A percentile compares a stretch with the other conserved stretches of the same genome.
phyloP scores from a whole-genome alignment of 2,329 filamentous ascomycete species.

The Camillea tinctor region DNA sequence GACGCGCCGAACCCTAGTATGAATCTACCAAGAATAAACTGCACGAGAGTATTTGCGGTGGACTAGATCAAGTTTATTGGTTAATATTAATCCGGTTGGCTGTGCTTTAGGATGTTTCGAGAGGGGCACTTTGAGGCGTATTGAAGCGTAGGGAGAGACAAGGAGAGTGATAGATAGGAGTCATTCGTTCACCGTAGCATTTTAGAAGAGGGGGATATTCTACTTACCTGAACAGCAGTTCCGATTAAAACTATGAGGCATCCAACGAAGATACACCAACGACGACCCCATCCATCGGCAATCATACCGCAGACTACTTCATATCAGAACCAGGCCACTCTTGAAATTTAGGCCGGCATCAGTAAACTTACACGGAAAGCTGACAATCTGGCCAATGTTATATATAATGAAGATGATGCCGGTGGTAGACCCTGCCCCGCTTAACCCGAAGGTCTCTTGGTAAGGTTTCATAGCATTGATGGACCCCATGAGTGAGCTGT shows the following conservation, averaged over 20 bases:
- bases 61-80: conserved; percentile 7
- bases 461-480: conserved; percentile 54
- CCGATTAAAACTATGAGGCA: conserved; percentile 51
- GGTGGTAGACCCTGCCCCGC: conserved; percentile 45
- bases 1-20: conserved; percentile 57
- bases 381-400: conserved; percentile 49
- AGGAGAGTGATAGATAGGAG: background rate
- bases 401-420: conserved; percentile 49
- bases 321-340: background rate
- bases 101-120: background rate
- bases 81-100: background rate
- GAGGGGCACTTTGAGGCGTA: no score
- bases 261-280: conserved; percentile 56
- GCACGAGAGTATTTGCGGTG: conserved; percentile 42
- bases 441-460: conserved; percentile 48
- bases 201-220: background rate
- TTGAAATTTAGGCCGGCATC: no score
- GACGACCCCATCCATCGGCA: conserved; percentile 52
- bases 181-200: background rate
- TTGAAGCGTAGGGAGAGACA: no score
- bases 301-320: conserved; percentile 44
- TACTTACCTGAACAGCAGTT: conserved; percentile 43
- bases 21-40: conserved; percentile 58
- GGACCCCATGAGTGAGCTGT: conserved; percentile 52
- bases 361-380: conserved; percentile 40